Percentiles rank a stretch among this genome's conserved stretches.
These are phyloP conservation scores for Lumnitzera littorea DNA, from an alignment of 345 rosid genomes.

Conservation along the genomic window DNA sequence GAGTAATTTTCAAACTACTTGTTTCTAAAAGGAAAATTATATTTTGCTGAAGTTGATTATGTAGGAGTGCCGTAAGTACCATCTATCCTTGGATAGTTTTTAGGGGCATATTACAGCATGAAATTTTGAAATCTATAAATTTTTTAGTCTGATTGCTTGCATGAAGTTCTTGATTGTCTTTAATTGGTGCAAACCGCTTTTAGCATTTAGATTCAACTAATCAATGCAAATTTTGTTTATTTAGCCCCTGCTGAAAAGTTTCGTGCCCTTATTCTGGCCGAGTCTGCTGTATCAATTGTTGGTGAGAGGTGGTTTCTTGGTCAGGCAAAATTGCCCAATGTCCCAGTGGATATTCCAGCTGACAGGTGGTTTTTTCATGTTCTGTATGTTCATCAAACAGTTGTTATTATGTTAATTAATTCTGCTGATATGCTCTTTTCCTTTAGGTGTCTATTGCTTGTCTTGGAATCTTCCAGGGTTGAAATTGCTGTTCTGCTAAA, in stretches of 20 bases:
- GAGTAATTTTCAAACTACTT: too few relatives aligned
- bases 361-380: conserved; percentile 32
- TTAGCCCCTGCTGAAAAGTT: conserved; percentile 79
- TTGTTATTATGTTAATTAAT: neutral
- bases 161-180: neutral
- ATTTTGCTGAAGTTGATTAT: too few relatives aligned
- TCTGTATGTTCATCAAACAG: neutral
- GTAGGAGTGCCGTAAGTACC: too few relatives aligned
- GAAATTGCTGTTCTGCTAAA: conserved; percentile 78
- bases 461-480: conserved; percentile 78
- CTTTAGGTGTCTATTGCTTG: conserved; percentile 78
- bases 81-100: too few relatives aligned
- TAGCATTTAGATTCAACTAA: neutral
- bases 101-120: too few relatives aligned
- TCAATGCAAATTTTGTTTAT: conserved; percentile 2
- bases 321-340: conserved; percentile 39
- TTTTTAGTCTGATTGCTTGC: too few relatives aligned
- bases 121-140: too few relatives aligned
- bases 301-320: conserved; percentile 75
- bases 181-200: neutral
- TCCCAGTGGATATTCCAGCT: conserved; percentile 44
- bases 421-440: neutral
- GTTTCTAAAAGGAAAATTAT: too few relatives aligned
- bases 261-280: conserved; percentile 78
- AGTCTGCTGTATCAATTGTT: conserved; percentile 48